Percentiles rank a stretch among this genome's conserved stretches.
Conservation (phyloP, 2,329 filamentous ascomycete species). For the Tetracladium maxilliforme region DNA sequence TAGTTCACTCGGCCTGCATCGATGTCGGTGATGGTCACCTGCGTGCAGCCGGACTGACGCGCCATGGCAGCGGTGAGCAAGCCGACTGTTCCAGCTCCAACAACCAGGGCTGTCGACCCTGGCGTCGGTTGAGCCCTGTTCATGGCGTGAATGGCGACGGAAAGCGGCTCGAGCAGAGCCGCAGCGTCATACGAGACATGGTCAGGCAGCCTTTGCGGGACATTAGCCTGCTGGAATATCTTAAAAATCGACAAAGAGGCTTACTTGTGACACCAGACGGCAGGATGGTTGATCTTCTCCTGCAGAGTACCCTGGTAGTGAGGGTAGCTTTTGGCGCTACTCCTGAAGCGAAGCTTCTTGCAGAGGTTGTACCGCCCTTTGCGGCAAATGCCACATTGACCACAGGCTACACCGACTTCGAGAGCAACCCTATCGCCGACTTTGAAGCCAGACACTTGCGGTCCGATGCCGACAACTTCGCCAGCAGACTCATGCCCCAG, state of each 20-base stretch:
- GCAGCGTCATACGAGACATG: conserved; percentile 42
- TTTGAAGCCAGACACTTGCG: conserved; percentile 30
- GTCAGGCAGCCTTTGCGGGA: conserved; percentile 32
- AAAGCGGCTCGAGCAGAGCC: conserved; percentile 45
- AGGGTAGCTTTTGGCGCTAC: conserved; percentile 46
- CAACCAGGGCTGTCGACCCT: conserved; percentile 42
- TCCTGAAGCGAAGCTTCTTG: conserved; percentile 45
- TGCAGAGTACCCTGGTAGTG: conserved; percentile 50
- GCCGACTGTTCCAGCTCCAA: conserved; percentile 51
- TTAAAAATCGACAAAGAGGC: conserved; percentile 6
- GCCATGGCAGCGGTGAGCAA: conserved; percentile 49
- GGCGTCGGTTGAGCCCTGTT: conserved; percentile 36
- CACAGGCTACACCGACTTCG: conserved; percentile 40
- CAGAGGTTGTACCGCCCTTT: conserved; percentile 46
- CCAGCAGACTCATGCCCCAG: conserved; percentile 50
- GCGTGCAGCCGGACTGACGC: conserved; percentile 40
- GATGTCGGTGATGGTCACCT: conserved; percentile 45
- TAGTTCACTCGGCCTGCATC: conserved; percentile 44
- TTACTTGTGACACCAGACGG: conserved; percentile 46
- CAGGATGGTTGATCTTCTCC: conserved; percentile 47
- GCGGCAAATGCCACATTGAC: conserved; percentile 32
- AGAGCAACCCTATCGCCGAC: conserved; percentile 43
- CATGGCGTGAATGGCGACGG: conserved; percentile 45
- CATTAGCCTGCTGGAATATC: conserved; percentile 1
- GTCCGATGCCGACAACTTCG: conserved; percentile 38